phyloP scores from a whole-genome alignment of 2,329 filamentous ascomycete genomes.

The Monosporascus sp. region DNA sequence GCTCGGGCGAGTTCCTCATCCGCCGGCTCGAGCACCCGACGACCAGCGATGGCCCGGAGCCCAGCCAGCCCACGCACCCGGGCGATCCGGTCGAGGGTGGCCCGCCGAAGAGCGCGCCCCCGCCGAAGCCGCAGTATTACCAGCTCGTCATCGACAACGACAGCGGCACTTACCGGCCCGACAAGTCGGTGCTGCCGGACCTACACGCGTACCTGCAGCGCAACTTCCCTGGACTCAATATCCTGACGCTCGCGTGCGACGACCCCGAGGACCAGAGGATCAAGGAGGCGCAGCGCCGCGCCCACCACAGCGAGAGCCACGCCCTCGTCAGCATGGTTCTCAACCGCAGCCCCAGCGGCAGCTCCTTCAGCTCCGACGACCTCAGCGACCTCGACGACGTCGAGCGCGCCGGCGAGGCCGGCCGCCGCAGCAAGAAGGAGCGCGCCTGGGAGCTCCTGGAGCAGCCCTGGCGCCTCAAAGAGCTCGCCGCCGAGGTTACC shows the following conservation, averaged over 20 bases:
- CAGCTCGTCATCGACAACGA: constrained; percentile 94
- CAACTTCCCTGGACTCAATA: constrained; percentile 72
- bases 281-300: constrained; percentile 69
- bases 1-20: constrained; percentile 89
- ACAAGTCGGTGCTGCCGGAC: constrained; percentile 66
- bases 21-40: constrained; percentile 55
- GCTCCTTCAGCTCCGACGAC: constrained; percentile 46
- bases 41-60: constrained; percentile 36
- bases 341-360: constrained; percentile 46
- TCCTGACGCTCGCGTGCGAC: constrained; percentile 73
- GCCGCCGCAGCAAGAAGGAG: constrained; percentile 46
- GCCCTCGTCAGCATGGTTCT: constrained; percentile 47
- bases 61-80: constrained; percentile 45
- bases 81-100: constrained; percentile 38
- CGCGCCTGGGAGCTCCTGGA: constrained; percentile 45
- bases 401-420: constrained; percentile 31
- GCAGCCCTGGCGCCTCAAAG: constrained; percentile 41
- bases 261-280: constrained; percentile 66
- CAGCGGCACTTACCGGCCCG: constrained; percentile 86
- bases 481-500: constrained; percentile 1
- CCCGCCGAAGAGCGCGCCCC: constrained; percentile 38
- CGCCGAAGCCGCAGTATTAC: constrained; percentile 54
- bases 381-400: constrained; percentile 46
- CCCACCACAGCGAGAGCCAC: constrained; percentile 61
- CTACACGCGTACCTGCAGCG: constrained; percentile 64